A percentile compares a stretch with the other conserved stretches of the same genome.
These are phyloP conservation scores for Mesembryanthemum crystallinum DNA, from an alignment of 148 eudicot genomes.

Conservation along the genomic window DNA sequence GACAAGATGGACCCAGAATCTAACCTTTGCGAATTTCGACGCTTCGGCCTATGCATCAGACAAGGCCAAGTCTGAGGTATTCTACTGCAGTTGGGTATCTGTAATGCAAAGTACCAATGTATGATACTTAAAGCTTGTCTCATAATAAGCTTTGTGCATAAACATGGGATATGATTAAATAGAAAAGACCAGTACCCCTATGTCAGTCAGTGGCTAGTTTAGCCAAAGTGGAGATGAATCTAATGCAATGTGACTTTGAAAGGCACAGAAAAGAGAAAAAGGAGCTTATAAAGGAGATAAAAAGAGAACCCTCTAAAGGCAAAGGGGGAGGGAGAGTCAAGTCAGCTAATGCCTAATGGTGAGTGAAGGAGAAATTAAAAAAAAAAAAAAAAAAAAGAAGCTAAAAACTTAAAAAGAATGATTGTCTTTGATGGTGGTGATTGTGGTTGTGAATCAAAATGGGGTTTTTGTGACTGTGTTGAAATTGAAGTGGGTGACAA, in stretches of 20 bases:
- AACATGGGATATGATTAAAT: constrained; percentile 11
- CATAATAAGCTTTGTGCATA: neutral
- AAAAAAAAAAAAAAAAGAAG: constrained; percentile 9
- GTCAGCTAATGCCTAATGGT: constrained; percentile 6
- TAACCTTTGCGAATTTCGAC: too few relatives aligned
- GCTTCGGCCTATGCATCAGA: too few relatives aligned
- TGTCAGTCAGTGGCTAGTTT: constrained; percentile 8
- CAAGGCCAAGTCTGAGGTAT: neutral
- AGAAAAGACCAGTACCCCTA: constrained; percentile 2
- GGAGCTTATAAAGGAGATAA: neutral
- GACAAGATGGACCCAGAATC: too few relatives aligned
- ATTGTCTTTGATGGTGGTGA: constrained; percentile 12
- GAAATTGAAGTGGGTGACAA: constrained; percentile 58
- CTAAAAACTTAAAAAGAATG: neutral
- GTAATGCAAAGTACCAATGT: neutral
- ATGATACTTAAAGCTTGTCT: too few relatives aligned
- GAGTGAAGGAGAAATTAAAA: too few relatives aligned
- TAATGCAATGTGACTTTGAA: constrained; percentile 8
- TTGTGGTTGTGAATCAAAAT: neutral
- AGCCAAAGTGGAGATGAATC: constrained; percentile 26
- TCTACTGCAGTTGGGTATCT: neutral
- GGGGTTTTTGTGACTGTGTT: constrained; percentile 1
- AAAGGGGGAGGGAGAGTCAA: neutral
- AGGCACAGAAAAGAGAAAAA: constrained; percentile 3
- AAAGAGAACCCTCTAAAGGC: constrained; percentile 13